phyloP scores from a whole-genome alignment of 1,284 basidiomycete species.

The Puccinia polysora region DNA sequence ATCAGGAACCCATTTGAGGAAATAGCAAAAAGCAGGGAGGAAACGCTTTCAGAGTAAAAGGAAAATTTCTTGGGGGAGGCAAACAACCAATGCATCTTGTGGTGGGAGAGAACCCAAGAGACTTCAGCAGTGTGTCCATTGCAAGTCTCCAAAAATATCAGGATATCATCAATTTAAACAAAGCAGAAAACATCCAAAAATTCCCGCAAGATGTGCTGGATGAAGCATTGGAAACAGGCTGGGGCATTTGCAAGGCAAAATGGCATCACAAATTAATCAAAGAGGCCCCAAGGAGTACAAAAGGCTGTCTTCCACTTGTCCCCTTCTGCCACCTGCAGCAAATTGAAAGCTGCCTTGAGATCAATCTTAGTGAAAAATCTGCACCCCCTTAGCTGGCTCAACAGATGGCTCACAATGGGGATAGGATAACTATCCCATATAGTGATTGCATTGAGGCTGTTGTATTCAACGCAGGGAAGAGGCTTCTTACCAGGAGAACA shows the following conservation, averaged over 20 bases:
- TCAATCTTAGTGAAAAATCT: conserved; percentile 33
- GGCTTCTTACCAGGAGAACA: neutral
- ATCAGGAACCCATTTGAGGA: neutral
- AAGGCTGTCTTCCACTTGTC: conserved; percentile 33
- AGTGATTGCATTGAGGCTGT: conserved; percentile 33
- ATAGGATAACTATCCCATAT: conserved; percentile 21
- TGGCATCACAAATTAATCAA: conserved; percentile 29
- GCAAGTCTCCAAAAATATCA: conserved; percentile 29
- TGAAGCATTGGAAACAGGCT: conserved; percentile 32
- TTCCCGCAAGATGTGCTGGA: conserved; percentile 31
- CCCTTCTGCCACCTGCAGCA: conserved; percentile 7
- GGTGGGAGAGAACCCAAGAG: neutral
- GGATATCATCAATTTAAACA: conserved; percentile 40
- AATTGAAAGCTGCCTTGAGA: conserved; percentile 32
- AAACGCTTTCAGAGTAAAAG: neutral
- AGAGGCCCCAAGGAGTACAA: conserved; percentile 27
- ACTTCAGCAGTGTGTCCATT: conserved; percentile 3
- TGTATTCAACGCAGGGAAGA: conserved; percentile 26
- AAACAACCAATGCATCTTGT: conserved; percentile 4
- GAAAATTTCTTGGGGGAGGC: conserved; percentile 25
- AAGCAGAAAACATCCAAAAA: conserved; percentile 16
- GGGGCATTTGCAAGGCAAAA: conserved; percentile 30
- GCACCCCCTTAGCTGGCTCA: conserved; percentile 2
- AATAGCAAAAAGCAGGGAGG: neutral
- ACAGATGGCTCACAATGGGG: conserved; percentile 1